Evolutionary conservation across 2,329 filamentous ascomycete genomes (phyloP), one percentile per base, ranked within the genome.

Genomic region (Diaporthe vaccinii): DNA sequence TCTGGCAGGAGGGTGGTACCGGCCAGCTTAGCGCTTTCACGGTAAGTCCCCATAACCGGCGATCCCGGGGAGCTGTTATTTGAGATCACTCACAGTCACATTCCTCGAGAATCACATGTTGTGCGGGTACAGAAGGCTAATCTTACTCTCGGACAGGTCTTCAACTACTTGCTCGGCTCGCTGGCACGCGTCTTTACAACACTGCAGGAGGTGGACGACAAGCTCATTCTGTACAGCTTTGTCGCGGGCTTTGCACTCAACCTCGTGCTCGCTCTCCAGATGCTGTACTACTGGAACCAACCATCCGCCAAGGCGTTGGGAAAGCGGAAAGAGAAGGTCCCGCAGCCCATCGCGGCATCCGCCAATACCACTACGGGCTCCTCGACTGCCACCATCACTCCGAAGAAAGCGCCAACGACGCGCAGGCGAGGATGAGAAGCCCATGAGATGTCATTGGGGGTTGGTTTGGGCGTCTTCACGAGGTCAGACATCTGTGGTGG

Each of bases 171-270:
- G 81, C 89, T 93, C 80, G 97, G 97, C 53, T 98, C 95, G 58
- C 91, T 98, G 75, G 94, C 95, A 36, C 94, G 97, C 82, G 98
- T 99, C 86, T 99, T 98, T 85, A 99, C 97, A 44, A 99, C 97
- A 12, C 88, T 99, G 75, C 96, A 98, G 82, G 97, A 99, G 87
- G 97, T 99, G 76, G 94, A 98, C 83, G 97, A 99, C 85, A 96
- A 96, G 85, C 89, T 98, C 75, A 98, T 99, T 80, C 90, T 99
- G 36, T 98, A 98, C 86, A 94, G 96, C 69, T 98, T 98, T 88
- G 86, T 98, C 73, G 95, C 95, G 10, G 97, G 95, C 39, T 98
- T 98, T 83, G 86, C 88, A n/a, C 91, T 99, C 80, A 99, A 99
- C 85, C 88, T 92, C 75, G 90, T 99, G 74, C 89, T 99, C 75